Evolutionary conservation across 2,329 filamentous ascomycete species (phyloP), one percentile per base, ranked within the genome.

Genomic region (Ilyonectria robusta): DNA sequence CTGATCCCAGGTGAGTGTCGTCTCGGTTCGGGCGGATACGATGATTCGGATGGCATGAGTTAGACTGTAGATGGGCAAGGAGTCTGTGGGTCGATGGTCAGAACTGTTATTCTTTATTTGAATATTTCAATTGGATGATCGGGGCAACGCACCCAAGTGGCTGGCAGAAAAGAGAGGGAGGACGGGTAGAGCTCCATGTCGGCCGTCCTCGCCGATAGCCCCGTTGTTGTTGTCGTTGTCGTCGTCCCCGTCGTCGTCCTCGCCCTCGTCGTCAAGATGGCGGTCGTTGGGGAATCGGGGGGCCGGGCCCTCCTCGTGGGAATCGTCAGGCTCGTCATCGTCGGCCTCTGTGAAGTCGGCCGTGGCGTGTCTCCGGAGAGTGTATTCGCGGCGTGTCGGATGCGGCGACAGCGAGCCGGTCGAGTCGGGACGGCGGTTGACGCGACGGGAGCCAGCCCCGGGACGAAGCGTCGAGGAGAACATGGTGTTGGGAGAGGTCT

Each of bases 1-100:
- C 80, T 98, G 95, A 71, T 98, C 95, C 95, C 95, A 98, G 17
- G 94, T 92, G 57, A 98, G 84, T 0, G 94, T 95, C 2, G 95
- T 98, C 83, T 98, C 95, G 80, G 94, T 97, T 77, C 93, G 91
- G 66, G 93, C 87, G 72, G 93, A 89, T 67, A 98, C 91, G 63
- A 98, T 87, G 59, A 94, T 90, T 72, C 95, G 93, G 70, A 98
- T 95, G 35, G 93, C 90, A 81, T 98, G 95, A 31, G 95, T 97
- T 72, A 97, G 90, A 80, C 91, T 93, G 84, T 98, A 98, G 65
- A 97, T 90, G 21, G 95, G 95, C 7, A 98, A 87, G 10, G 92
- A 88, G 82, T 97, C 95, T 95, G 76, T 8, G 46, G 19, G 31
- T 21, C n/a, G 19, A 23, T 19, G 31, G 59, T 70, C 35, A 68